phyloP scores from a whole-genome alignment of 352 stramenopile species.

The Elongisporangium undulatum region DNA sequence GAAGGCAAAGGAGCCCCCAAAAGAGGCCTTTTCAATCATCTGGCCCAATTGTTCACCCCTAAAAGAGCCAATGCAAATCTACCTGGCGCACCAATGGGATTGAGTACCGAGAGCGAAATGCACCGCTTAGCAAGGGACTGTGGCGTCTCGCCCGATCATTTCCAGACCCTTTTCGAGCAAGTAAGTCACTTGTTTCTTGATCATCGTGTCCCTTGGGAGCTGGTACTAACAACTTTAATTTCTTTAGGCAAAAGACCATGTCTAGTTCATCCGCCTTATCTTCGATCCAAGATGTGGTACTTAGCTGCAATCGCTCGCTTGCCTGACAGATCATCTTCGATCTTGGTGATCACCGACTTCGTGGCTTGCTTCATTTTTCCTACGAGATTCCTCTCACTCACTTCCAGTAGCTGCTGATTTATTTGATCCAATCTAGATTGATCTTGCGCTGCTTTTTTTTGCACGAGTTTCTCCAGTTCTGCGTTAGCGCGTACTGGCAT shows the following conservation, averaged over 20 bases:
- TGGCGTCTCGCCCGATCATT: conserved; percentile 10
- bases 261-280: conserved; percentile 1
- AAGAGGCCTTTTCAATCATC: conserved; percentile 9
- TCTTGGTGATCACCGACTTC: conserved; percentile 45
- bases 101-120: background rate
- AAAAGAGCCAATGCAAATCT: background rate
- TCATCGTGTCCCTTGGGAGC: background rate
- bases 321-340: conserved; percentile 38
- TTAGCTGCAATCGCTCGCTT: conserved; percentile 43
- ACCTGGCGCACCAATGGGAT: background rate
- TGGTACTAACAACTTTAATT: background rate
- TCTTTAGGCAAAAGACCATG: background rate
- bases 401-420: conserved; percentile 51
- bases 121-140: conserved; percentile 9
- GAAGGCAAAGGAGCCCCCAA: background rate
- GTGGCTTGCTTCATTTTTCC: conserved; percentile 43
- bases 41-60: conserved; percentile 8
- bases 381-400: conserved; percentile 50
- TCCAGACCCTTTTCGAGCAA: conserved; percentile 9
- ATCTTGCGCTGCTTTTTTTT: conserved; percentile 38
- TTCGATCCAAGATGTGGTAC: conserved; percentile 44
- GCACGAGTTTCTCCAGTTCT: conserved; percentile 30
- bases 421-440: conserved; percentile 36
- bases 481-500: conserved; percentile 45
- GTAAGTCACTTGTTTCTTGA: background rate